Evolutionary conservation across 2,329 filamentous ascomycete species (phyloP).

Genomic region (Aspergillus novofumigatus): DNA sequence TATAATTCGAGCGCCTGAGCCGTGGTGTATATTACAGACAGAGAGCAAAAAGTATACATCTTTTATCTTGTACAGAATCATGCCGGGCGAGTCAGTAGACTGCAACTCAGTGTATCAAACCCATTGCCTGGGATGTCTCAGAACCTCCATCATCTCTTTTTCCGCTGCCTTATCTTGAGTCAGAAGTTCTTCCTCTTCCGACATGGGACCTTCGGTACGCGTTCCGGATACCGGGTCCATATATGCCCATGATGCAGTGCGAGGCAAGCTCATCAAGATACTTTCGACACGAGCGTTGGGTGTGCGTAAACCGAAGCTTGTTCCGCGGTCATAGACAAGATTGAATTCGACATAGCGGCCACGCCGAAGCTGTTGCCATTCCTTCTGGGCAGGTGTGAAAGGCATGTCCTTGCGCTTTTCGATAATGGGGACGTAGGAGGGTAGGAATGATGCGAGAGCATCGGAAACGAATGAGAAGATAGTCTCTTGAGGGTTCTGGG

Average conservation of each 20-base stretch:
- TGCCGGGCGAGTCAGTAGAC: not conserved
- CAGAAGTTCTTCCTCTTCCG: constrained; percentile 30
- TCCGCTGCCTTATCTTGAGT: constrained; percentile 50
- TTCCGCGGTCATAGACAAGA: constrained; percentile 92
- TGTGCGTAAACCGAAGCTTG: constrained; percentile 88
- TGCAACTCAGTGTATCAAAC: constrained; percentile 33
- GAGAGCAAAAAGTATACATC: not conserved
- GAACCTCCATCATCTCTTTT: constrained; percentile 70
- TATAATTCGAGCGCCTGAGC: not conserved
- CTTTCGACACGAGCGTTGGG: constrained; percentile 90
- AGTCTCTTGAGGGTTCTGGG: constrained; percentile 80
- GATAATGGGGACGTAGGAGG: constrained; percentile 86
- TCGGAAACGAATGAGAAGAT: constrained; percentile 86
- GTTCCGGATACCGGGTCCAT: constrained; percentile 65
- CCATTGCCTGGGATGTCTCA: constrained; percentile 61
- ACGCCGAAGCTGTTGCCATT: constrained; percentile 91
- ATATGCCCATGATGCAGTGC: constrained; percentile 92
- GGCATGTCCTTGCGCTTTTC: constrained; percentile 87
- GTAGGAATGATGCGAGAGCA: constrained; percentile 80
- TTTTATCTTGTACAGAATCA: not conserved
- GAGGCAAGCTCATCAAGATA: constrained; percentile 92
- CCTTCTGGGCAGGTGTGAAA: constrained; percentile 79
- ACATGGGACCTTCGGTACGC: constrained; percentile 47
- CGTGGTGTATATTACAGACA: not conserved
- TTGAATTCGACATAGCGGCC: constrained; percentile 99